Base-by-base conservation (phyloP, 2,329 filamentous ascomycete genomes). In the Aspergillus floridensis region DNA sequence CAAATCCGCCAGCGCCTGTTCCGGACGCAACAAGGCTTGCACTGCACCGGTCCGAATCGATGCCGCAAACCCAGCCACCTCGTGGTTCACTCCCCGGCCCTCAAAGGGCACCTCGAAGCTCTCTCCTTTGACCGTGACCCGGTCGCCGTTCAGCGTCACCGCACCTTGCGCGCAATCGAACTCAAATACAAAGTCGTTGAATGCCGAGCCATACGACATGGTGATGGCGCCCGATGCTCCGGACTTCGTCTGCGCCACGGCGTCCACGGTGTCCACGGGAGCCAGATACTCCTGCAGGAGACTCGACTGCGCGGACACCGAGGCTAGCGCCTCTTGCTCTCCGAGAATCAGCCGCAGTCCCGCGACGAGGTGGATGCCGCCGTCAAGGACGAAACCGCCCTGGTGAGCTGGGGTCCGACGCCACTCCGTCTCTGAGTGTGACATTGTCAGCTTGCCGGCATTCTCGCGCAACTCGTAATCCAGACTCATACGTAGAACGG, bases 301-400 rank as follows among this genome's bases (percentile, higher is more conserved):
- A 21, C 74, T 72, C 0, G 81, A 80, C 48, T 81, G 82, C 1
- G 83, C 83, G 10, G 79, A 80, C 2, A 83, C 67, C 22, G 70
- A 74, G 3, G 76, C 72, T 41, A 80, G 70, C 1, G 76, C 74
- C 49, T 81, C 77, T 5, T 76, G 68, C 1, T 72, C 59, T 46
- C 80, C 74, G 4, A 86, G 71, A 58, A 86, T 66, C 46, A 82
- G 63, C 22, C 84, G 74, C 41, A 83, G 76, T 2, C 73, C 82
- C 26, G 84, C 84, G 32, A 82, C 70, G 59, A 81, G 81, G 64
- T 86, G 84, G 16, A 86, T 80, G 2, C 84, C 84, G 3, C 81
- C 84, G 59, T 87, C 84, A 1, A 87, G 77, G 49, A 87, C 64
- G 61, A 86, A 86, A 0, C 84, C 84, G 21, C 84, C 84, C 66